These are phyloP conservation scores for Cunninghamia lanceolata DNA, from an alignment of 75 land plant genomes.

Conservation along the genomic window DNA sequence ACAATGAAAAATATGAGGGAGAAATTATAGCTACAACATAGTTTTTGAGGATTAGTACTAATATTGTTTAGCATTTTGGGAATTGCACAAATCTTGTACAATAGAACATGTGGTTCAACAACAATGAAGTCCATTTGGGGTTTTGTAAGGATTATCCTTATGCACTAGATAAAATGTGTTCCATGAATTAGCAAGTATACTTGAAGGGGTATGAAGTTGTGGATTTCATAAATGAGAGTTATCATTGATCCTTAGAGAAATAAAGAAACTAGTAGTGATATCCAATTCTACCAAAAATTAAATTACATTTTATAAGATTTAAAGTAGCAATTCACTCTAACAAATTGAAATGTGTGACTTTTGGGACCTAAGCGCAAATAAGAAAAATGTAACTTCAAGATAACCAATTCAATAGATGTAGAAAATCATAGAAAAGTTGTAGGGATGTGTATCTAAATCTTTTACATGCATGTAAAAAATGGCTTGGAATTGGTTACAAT, in stretches of 20 bases:
- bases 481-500: neutral
- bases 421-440: neutral
- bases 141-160: neutral
- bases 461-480: neutral
- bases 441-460: neutral
- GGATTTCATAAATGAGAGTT: neutral
- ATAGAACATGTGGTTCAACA: neutral
- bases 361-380: neutral
- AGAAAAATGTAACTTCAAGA: neutral
- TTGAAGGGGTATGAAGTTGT: neutral
- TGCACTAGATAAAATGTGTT: neutral
- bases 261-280: neutral
- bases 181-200: neutral
- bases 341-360: constrained; percentile 21
- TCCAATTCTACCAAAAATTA: constrained; percentile 17
- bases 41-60: too few species aligned
- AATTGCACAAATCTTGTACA: neutral
- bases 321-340: constrained; percentile 27
- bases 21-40: too few species aligned
- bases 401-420: neutral
- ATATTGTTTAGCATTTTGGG: neutral
- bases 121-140: neutral
- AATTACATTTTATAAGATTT: neutral
- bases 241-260: constrained; percentile 20
- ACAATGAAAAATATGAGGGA: too few species aligned